A percentile compares a stretch with the other conserved stretches of the same genome.
These are phyloP conservation scores for Actinomortierella wolfii DNA, from an alignment of 371 early-diverging fungal species.

Conservation along the genomic window DNA sequence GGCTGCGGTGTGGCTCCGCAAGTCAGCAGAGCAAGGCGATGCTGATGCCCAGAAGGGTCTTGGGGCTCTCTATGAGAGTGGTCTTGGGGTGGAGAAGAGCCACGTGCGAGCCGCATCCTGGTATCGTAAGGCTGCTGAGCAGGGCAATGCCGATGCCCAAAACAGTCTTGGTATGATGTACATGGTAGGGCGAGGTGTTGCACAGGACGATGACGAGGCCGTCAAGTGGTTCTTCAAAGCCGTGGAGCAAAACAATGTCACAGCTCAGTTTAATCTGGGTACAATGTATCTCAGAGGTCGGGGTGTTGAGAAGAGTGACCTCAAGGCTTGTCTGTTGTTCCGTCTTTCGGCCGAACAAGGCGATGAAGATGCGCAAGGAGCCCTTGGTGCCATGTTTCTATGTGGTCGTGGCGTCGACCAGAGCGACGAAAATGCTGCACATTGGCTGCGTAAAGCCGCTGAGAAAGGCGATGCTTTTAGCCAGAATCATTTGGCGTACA, in stretches of 20 bases:
- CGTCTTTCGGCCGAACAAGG: constrained; percentile 53
- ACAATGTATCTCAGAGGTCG: constrained; percentile 81
- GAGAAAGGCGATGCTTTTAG: constrained; percentile 67
- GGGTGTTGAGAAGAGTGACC: constrained; percentile 62
- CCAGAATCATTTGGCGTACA: constrained; percentile 32
- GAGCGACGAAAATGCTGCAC: constrained; percentile 65
- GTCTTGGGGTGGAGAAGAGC: constrained; percentile 74
- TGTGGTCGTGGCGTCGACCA: constrained; percentile 79
- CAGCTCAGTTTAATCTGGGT: constrained; percentile 78
- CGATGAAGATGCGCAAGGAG: constrained; percentile 58
- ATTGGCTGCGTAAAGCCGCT: constrained; percentile 83
- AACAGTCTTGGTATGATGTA: constrained; percentile 83
- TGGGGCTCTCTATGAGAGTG: constrained; percentile 87
- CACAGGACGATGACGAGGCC: constrained; percentile 64
- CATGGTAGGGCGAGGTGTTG: constrained; percentile 74
- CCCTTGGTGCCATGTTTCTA: constrained; percentile 80
- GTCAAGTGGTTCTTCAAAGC: constrained; percentile 71
- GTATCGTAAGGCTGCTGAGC: constrained; percentile 72
- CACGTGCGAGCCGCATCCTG: constrained; percentile 70
- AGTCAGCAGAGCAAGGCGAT: constrained; percentile 74
- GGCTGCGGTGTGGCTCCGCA: constrained; percentile 71
- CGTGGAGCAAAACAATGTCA: constrained; percentile 72
- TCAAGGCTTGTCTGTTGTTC: constrained; percentile 63
- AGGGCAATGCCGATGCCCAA: constrained; percentile 84
- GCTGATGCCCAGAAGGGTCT: constrained; percentile 81